Conservation (phyloP, 495 filamentous ascomycete genomes). For the Aspergillus homomorphus region DNA sequence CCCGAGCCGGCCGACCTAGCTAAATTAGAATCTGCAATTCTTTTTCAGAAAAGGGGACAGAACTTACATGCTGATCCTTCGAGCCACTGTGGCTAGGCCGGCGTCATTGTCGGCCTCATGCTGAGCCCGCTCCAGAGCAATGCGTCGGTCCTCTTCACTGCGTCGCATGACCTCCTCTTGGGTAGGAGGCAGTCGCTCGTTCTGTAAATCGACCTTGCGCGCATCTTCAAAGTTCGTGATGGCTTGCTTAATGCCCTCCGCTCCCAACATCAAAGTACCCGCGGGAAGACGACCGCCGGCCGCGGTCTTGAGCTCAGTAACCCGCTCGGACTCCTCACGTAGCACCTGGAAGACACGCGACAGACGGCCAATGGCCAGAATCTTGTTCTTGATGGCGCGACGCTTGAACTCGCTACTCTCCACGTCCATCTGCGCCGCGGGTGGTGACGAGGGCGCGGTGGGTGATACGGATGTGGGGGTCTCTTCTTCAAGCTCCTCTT, state of each 20-base stretch:
- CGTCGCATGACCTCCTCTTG: constrained; percentile 86
- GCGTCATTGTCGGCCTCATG: constrained; percentile 89
- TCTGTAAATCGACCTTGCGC: constrained; percentile 95
- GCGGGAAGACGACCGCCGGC: constrained; percentile 89
- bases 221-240: constrained; percentile 97
- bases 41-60: not conserved
- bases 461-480: constrained; percentile 61
- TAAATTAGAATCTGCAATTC: constrained; percentile 6
- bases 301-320: constrained; percentile 96
- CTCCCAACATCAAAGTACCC: constrained; percentile 95
- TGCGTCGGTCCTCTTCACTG: constrained; percentile 70
- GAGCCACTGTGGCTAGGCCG: constrained; percentile 75
- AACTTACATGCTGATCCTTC: constrained; percentile 93
- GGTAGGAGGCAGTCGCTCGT: constrained; percentile 86
- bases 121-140: constrained; percentile 79
- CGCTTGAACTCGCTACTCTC: constrained; percentile 90
- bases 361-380: constrained; percentile 91
- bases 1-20: constrained; percentile 40
- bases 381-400: constrained; percentile 98
- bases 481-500: constrained; percentile 90
- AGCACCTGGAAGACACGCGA: constrained; percentile 98
- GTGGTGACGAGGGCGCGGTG: constrained; percentile 66
- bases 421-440: constrained; percentile 59
- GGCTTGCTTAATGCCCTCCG: constrained; percentile 98
- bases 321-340: constrained; percentile 93